Evolutionary conservation across 805 yeast species (phyloP), one percentile per base, ranked within the genome.

Genomic region (Cyberlindnera xishuangbannaensis): DNA sequence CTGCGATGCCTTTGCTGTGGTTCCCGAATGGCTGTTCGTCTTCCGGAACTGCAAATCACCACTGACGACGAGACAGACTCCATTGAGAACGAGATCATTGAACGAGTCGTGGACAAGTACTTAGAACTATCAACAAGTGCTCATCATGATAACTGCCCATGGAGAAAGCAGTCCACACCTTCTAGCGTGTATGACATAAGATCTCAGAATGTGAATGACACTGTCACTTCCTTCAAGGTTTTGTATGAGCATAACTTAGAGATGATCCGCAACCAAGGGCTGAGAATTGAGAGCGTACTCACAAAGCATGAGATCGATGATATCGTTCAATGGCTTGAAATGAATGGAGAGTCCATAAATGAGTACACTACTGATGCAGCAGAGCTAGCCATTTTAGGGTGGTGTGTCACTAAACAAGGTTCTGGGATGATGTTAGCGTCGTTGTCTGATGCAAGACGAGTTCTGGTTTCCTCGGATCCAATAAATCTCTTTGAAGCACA

Each of bases 361-460:
- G 28, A 28, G 7, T 30, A 25, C 28, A 31, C 36, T 15, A 16
- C 50, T 10, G 39, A 50, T 21, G n/a, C n/a, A n/a, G n/a, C n/a
- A n/a, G n/a, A n/a, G n/a, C 25, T 58, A 5, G 45, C 56, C 2
- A 31, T 63, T 11, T 41, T 63, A 6, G 68, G 69, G 2, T 65
- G 69, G 69, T 55, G 48, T 15, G 37, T 61, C 10, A 53, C 47
- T 29, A 43, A 45, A 10, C 60, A 56, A 21, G 39, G 36, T 11
- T 51, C 51, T 20, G 51, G 53, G 0, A 28, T 44, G 3, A 37
- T 65, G 2, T 36, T 64, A 23, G 39, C 39, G 14, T 64, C 67
- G 30, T 33, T 45, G 13, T 55, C 52, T 23, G 65, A 68, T 37
- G 56, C 60, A 3, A 45, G 68, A 39, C 46, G 69, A 7, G 48